Percentiles rank a stretch among this genome's conserved stretches.
These are phyloP conservation scores for Polychaeton citri DNA, from an alignment of 2,329 filamentous ascomycete genomes.

Conservation along the genomic window DNA sequence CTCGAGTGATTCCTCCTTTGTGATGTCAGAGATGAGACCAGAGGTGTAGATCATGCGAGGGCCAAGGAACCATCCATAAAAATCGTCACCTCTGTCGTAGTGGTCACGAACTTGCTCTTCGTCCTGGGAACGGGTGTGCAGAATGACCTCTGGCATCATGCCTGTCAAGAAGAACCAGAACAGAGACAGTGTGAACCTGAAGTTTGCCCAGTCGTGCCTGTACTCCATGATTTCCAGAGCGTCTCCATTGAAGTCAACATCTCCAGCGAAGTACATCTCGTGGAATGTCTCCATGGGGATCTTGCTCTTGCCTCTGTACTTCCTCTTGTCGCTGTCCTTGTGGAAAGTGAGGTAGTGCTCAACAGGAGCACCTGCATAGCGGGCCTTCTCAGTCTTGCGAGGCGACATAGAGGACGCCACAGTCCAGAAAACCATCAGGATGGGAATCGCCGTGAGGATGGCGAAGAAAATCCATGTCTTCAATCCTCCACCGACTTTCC, in stretches of 20 bases:
- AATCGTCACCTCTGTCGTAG: constrained; percentile 96
- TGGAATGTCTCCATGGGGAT: constrained; percentile 89
- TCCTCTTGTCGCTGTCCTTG: constrained; percentile 42
- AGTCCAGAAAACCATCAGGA: constrained; percentile 73
- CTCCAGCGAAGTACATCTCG: constrained; percentile 93
- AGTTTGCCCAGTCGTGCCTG: constrained; percentile 93
- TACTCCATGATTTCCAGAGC: constrained; percentile 80
- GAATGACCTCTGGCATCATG: constrained; percentile 79
- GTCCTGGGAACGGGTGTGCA: constrained; percentile 88
- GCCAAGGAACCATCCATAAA: constrained; percentile 96
- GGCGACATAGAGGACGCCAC: constrained; percentile 67
- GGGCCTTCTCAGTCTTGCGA: constrained; percentile 85
- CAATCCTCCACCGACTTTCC: constrained; percentile 70
- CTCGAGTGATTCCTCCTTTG: constrained; percentile 80
- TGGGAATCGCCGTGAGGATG: constrained; percentile 62
- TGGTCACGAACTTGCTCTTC: constrained; percentile 96
- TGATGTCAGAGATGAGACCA: constrained; percentile 79
- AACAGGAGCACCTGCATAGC: constrained; percentile 70
- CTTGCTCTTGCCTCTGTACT: constrained; percentile 66
- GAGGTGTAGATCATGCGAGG: constrained; percentile 99
- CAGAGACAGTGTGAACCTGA: constrained; percentile 73
- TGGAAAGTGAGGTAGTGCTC: constrained; percentile 86
- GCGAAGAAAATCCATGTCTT: constrained; percentile 82
- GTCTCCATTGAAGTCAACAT: constrained; percentile 93
- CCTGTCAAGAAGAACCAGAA: constrained; percentile 80